Conservation (phyloP, 768 basidiomycete genomes). For the Pholiota conissans region DNA sequence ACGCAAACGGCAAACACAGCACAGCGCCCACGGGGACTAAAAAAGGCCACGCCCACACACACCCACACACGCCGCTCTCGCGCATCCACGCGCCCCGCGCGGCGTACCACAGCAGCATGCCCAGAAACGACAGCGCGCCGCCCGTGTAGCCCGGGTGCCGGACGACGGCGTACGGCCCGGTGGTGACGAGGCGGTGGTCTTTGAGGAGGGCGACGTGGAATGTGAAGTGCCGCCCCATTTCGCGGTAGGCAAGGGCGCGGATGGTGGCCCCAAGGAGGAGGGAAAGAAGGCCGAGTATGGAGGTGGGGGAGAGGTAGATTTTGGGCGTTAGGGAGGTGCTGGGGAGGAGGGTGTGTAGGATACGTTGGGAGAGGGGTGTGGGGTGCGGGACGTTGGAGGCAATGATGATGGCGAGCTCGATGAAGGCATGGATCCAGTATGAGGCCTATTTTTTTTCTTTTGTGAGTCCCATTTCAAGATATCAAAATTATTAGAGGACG, state of each 20-base stretch:
- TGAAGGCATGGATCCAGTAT: neutral
- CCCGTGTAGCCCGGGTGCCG: constrained; percentile 34
- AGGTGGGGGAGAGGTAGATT: neutral
- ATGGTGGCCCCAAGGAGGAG: constrained; percentile 12
- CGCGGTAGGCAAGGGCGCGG: constrained; percentile 34
- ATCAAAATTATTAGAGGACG: neutral
- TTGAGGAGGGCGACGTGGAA: constrained; percentile 32
- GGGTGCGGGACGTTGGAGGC: neutral
- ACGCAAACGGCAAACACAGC: neutral
- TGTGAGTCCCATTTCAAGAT: no score
- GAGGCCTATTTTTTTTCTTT: no score
- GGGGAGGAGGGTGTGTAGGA: neutral
- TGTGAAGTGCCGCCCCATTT: constrained; percentile 37
- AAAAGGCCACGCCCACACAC: neutral
- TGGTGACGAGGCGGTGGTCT: constrained; percentile 26
- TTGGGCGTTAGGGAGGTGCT: neutral
- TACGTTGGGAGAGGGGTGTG: neutral
- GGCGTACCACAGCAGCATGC: constrained; percentile 25
- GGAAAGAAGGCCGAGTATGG: neutral
- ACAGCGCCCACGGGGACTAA: neutral
- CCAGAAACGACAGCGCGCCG: constrained; percentile 23
- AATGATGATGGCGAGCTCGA: neutral
- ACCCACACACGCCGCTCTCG: constrained; percentile 23
- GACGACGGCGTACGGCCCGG: constrained; percentile 29
- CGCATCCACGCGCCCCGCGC: constrained; percentile 30